Evolutionary conservation across 805 yeast genomes (phyloP), one percentile per base, ranked within the genome.

Genomic region (Diddensiella transvaalensis): DNA sequence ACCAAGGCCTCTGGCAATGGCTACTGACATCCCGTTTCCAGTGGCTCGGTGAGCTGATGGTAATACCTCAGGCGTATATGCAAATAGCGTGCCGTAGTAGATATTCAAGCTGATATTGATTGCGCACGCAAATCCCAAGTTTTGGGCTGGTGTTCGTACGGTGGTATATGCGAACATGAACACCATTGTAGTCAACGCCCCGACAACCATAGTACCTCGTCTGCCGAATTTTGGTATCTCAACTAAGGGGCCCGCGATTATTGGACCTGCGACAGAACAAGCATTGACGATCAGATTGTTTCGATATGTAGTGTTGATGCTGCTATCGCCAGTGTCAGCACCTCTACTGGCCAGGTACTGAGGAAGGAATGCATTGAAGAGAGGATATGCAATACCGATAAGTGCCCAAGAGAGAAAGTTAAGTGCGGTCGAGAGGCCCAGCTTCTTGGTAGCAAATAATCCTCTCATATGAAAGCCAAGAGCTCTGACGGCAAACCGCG

Each of bases 31-130:
- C 2, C 84, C 83, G 38, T 76, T 75, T 40, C 83, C 86, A 1
- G 86, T 80, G 13, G 82, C 81, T 61, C 79, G 65, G 17, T 73
- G 70, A 44, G 68, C 62, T 0, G 78, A 65, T 35, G 82, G 82
- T 62, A 82, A 73, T 21, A 78, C 76, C 59, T 82, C 85, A 0
- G 86, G 87, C 2, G 85, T 80, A 59, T 79, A 80, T 3, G 85
- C 86, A 57, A 79, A 82, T 18, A 82, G 64, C 19, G 77, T 75
- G 3, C 81, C 83, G 60, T 78, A 80, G 59, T 77, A 77, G 48
- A 79, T 68, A 61, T 73, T 69, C 49, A 73, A 57, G 48, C 70
- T 68, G 59, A 74, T 63, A 51, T 76, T 78, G 17, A 83, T 77
- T 30, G 75, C 74, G 10, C 76, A 63, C 30, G 71, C 67, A 44